These are phyloP conservation scores for Nicotiana paniculata DNA, from an alignment of 257 asterid species.

Conservation along the genomic window DNA sequence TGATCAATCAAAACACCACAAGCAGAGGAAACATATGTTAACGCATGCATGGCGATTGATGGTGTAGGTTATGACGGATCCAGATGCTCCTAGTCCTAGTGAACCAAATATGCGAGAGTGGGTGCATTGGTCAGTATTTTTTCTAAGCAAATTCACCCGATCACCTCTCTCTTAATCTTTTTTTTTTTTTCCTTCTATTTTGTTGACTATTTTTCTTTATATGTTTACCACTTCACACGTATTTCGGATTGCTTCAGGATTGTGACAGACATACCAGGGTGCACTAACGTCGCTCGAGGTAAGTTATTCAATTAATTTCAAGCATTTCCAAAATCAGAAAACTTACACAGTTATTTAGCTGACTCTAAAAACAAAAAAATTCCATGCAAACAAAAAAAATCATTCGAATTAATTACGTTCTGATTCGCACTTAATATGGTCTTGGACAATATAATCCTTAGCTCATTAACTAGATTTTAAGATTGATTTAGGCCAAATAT, in stretches of 20 bases:
- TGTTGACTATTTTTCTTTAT: not conserved
- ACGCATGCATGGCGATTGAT: not conserved
- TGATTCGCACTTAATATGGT: no score
- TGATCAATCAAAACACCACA: no score
- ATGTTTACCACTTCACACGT: not conserved
- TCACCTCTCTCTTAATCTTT: not conserved
- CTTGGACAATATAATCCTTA: no score
- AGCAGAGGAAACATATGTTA: no score
- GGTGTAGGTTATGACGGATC: conserved; percentile 62
- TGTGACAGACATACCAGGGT: conserved; percentile 69
- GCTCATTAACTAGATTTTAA: no score
- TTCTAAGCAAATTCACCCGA: not conserved
- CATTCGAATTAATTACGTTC: no score
- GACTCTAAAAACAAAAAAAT: no score
- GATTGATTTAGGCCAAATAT: no score
- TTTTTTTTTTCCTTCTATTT: no score
- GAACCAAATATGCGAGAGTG: conserved; percentile 65
- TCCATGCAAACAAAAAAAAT: no score
- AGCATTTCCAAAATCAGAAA: no score
- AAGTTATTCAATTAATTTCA: not conserved
- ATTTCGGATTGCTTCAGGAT: conserved; percentile 34
- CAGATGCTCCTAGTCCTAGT: conserved; percentile 85
- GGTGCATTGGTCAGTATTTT: conserved; percentile 49
- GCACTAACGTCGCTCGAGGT: conserved; percentile 47
- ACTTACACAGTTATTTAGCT: no score